phyloP scores from a whole-genome alignment of 1,139 yeast genomes.

The Taiozyma onychis region DNA sequence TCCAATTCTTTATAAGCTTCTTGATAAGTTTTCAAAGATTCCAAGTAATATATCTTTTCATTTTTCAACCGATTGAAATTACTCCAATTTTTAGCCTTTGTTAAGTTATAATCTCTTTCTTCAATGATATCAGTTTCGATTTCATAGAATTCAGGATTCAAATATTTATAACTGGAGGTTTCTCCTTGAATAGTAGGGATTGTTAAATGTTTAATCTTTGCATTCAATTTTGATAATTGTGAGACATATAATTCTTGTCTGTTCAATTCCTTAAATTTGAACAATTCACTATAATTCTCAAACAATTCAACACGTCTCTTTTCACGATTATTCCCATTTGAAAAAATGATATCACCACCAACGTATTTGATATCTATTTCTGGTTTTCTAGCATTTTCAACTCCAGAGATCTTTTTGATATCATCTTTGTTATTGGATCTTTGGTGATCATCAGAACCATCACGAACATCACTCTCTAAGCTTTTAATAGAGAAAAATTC shows the following conservation, averaged over 20 bases:
- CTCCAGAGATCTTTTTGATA: not conserved
- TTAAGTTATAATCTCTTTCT: conserved; percentile 26
- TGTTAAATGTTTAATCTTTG: not conserved
- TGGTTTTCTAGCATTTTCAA: not conserved
- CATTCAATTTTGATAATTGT: conserved; percentile 1
- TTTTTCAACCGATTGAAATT: conserved; percentile 23
- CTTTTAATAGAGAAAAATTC: not conserved
- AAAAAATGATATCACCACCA: conserved; percentile 18
- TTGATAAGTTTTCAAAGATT: conserved; percentile 22
- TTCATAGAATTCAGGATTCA: conserved; percentile 12
- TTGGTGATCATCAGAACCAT: not conserved
- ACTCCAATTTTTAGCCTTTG: conserved; percentile 22
- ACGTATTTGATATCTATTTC: not conserved
- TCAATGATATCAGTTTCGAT: conserved; percentile 26
- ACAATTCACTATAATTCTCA: conserved; percentile 14
- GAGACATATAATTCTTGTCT: conserved; percentile 7
- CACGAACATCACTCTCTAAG: not conserved
- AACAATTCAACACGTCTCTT: conserved; percentile 21
- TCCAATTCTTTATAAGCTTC: conserved; percentile 24
- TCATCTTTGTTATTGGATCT: not conserved
- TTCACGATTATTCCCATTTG: conserved; percentile 24
- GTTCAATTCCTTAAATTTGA: conserved; percentile 15
- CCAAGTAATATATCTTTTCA: conserved; percentile 22
- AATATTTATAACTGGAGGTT: not conserved
- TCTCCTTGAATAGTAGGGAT: conserved; percentile 7